These are phyloP conservation scores for Penicillium glabrum DNA, from an alignment of 2,329 filamentous ascomycete genomes.

Conservation along the genomic window DNA sequence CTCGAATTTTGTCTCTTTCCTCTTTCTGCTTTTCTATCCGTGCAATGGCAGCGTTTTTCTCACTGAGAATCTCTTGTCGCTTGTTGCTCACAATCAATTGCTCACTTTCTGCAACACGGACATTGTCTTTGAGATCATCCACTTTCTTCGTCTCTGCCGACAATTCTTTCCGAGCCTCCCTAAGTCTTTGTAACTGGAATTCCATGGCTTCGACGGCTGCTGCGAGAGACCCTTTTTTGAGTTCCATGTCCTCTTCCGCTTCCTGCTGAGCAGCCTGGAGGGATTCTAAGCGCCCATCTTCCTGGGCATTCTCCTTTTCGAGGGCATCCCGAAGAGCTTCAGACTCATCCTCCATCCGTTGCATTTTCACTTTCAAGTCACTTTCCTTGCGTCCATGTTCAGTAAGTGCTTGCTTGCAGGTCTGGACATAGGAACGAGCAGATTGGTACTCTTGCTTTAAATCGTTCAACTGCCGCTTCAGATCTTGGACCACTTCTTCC, in stretches of 20 bases:
- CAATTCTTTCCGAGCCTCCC: slow-evolving; percentile 36
- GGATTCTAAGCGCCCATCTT: slow-evolving; percentile 64
- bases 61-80: slow-evolving; percentile 55
- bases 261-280: slow-evolving; percentile 61
- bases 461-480: slow-evolving; percentile 56
- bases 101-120: slow-evolving; percentile 60
- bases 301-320: slow-evolving; percentile 59
- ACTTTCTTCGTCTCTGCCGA: slow-evolving; percentile 36
- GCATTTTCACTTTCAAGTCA: slow-evolving; percentile 56
- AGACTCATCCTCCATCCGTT: slow-evolving; percentile 62
- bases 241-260: slow-evolving; percentile 49
- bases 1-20: slow-evolving; percentile 48
- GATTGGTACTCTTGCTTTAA: slow-evolving; percentile 52
- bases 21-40: slow-evolving; percentile 50
- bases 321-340: slow-evolving; percentile 67
- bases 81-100: slow-evolving; percentile 50
- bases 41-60: slow-evolving; percentile 63
- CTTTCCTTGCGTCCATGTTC: slow-evolving; percentile 50
- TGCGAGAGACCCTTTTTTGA: slow-evolving; percentile 46
- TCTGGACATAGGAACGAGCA: slow-evolving; percentile 51
- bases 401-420: slow-evolving; percentile 50
- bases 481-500: slow-evolving; percentile 50
- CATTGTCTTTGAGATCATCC: slow-evolving; percentile 38
- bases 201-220: slow-evolving; percentile 51
- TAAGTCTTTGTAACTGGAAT: slow-evolving; percentile 41